Evolutionary conservation across 1,139 yeast genomes (phyloP).

Genomic region (Nakaseomyces glabratus): DNA sequence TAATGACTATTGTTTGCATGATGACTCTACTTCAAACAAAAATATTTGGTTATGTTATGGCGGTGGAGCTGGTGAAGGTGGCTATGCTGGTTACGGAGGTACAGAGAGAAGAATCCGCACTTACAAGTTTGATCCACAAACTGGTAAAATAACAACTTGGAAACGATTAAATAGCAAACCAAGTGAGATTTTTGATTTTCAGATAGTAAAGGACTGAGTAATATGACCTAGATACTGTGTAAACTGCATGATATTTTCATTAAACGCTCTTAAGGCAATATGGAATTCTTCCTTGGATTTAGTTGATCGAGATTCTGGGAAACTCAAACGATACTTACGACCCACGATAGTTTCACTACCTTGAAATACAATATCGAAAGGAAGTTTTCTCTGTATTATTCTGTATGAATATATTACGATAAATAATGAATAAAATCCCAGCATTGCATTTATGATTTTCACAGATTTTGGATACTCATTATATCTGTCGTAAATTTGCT

Average conservation of each 20-base stretch:
- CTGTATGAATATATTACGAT: slow-evolving; percentile 17
- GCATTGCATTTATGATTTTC: slow-evolving; percentile 14
- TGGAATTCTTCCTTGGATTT: slow-evolving; percentile 14
- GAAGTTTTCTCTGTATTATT: slow-evolving; percentile 20
- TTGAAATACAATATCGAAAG: slow-evolving; percentile 20
- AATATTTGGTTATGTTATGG: slow-evolving; percentile 85
- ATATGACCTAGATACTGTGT: slow-evolving; percentile 34
- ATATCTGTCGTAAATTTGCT: neutral
- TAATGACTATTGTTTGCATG: slow-evolving; percentile 71
- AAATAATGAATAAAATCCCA: slow-evolving; percentile 27
- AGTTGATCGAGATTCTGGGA: slow-evolving; percentile 15
- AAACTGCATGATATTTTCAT: slow-evolving; percentile 23
- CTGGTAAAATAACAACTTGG: slow-evolving; percentile 57
- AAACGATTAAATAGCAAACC: slow-evolving; percentile 56
- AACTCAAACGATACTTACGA: slow-evolving; percentile 19
- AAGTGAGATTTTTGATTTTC: slow-evolving; percentile 44
- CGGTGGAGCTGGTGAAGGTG: slow-evolving; percentile 91
- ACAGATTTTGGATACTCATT: slow-evolving; percentile 1
- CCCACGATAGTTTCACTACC: slow-evolving; percentile 27
- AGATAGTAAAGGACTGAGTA: slow-evolving; percentile 38
- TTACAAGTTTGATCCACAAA: slow-evolving; percentile 52
- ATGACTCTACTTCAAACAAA: slow-evolving; percentile 31
- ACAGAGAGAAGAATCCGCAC: slow-evolving; percentile 66
- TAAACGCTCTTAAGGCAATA: slow-evolving; percentile 21
- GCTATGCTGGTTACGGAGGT: slow-evolving; percentile 86